Evolutionary conservation across 2,329 filamentous ascomycete genomes (phyloP), one percentile per base, ranked within the genome.

Genomic region (Lasiodiplodia hormozganensis): DNA sequence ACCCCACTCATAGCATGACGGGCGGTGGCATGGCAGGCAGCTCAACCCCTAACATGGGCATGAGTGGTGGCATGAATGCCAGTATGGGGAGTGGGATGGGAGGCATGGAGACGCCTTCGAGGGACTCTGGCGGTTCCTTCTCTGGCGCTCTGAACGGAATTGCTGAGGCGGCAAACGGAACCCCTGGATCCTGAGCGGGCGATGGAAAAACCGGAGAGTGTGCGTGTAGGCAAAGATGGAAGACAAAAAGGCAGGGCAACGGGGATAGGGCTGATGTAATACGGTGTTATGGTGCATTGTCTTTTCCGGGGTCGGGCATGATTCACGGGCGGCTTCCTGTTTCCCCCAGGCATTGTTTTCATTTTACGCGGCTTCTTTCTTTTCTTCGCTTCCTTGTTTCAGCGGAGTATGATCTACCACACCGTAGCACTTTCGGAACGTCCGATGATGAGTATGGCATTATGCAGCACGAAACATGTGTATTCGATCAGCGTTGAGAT

Each of bases 51-150:
- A 51, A 56, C 23, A 71, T 77, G 56, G 65, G 66, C 18, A 57
- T 53, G 47, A 65, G 68, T 25, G 68, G 66, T 36, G 69, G 68
- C 8, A 56, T 53, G 36, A 69, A 67, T 47, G 65, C 58, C 21
- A 66, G 67, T 16, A 70, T 77, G 67, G 73, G 70, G 52, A 70
- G 68, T 28, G 54, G 53, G 8, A 67, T 68, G 57, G 56, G 38
- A 23, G 67, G 67, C 31, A 64, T 57, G 51, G 67, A 68, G n/a
- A 68, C 67, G 51, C 67, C 67, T 6, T 64, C 68, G 14, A 53
- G 56, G 18, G 64, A 69, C 21, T 60, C 58, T 3, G 53, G 56
- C 18, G 36, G 21, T 18, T 64, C 49, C 16, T 69, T 67, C 40
- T 23, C 28, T 2, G 68, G 68, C n/a, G 49, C 68, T n/a, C 43